Base-by-base conservation (phyloP, 345 rosid species). In the Gossypium arboreum region DNA sequence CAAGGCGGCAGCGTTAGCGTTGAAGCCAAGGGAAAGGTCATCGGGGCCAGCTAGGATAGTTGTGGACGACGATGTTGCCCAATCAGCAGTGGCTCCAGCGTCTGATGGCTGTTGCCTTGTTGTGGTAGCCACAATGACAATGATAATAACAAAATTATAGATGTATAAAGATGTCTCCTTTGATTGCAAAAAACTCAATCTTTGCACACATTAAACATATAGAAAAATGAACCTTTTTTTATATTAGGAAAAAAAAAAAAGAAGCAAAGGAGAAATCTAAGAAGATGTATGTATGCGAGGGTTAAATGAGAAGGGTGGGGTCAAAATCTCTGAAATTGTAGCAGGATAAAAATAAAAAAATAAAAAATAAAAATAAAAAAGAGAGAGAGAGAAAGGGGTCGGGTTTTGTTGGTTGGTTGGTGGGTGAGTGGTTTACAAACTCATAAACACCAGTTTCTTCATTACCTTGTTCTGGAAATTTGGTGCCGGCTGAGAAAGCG, bases 1-100 rank as follows among this genome's bases (percentile, higher is more conserved):
- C 41, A 34, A 34, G 3, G 81, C 77, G 45, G 88, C 51, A 16
- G 96, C 88, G 41, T 87, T 92, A 81, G 94, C 96, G 89, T 89
- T 95, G 85, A 93, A 95, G 81, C 99, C 99, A 81, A 95, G 96
- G 7, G 97, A 95, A 29, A 95, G 94, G 71, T 95, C 97, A 84
- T 90, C 95, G 9, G 91, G 84, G 18, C 86, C 89, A 27, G 88
- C 87, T 25, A 89, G 92, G 59, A 85, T 79, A 48, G 91, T 81
- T 44, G 91, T 76, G 25, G 88, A 76, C 59, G 93, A 77, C 27
- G 93, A 76, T 12, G 89, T 72, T 3, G 89, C 81, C 98, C 97
- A 94, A 82, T 92, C 98, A 47, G 93, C 93, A 74, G 93, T 92
- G 56, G 97, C 97, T 80, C 98, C 97, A 44, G 98, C 85, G 76